These are phyloP conservation scores for Thraustochytrium aureum DNA, from an alignment of 352 stramenopile species.

Conservation along the genomic window DNA sequence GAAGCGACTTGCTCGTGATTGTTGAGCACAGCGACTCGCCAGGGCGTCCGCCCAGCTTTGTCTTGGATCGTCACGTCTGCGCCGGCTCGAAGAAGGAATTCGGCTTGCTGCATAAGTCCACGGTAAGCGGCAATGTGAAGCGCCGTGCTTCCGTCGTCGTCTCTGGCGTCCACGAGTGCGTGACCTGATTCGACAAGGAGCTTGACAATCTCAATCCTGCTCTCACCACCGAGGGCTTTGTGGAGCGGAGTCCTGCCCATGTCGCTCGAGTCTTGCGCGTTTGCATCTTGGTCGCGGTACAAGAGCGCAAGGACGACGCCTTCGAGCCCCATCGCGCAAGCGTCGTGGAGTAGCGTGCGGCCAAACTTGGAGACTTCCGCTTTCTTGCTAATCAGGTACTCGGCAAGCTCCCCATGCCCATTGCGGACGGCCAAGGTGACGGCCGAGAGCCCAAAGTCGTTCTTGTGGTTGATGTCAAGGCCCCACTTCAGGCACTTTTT, in stretches of 20 bases:
- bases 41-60: conserved; percentile 10
- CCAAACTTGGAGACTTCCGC: conserved; percentile 6
- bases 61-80: conserved; percentile 30
- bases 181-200: conserved; percentile 27
- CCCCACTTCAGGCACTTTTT: conserved; percentile 49
- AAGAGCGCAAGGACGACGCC: conserved; percentile 31
- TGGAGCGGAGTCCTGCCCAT: not conserved
- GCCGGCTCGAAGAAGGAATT: conserved; percentile 6
- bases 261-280: conserved; percentile 5
- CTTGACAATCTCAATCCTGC: conserved; percentile 23
- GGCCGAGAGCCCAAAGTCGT: conserved; percentile 12
- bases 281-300: conserved; percentile 27
- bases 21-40: conserved; percentile 4
- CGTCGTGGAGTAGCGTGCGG: conserved; percentile 34
- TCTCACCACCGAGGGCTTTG: not conserved
- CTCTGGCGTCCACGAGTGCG: not conserved
- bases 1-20: conserved; percentile 30
- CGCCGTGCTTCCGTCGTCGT: conserved; percentile 9
- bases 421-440: conserved; percentile 15
- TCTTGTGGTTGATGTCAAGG: conserved; percentile 48
- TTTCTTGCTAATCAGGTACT: conserved; percentile 31
- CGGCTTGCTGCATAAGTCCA: not conserved
- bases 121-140: conserved; percentile 20
- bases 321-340: conserved; percentile 13
- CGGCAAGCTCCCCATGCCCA: conserved; percentile 31